Evolutionary conservation across 1,284 basidiomycete species (phyloP), one percentile per base, ranked within the genome.

Genomic region (Taiwanofungus camphoratus): DNA sequence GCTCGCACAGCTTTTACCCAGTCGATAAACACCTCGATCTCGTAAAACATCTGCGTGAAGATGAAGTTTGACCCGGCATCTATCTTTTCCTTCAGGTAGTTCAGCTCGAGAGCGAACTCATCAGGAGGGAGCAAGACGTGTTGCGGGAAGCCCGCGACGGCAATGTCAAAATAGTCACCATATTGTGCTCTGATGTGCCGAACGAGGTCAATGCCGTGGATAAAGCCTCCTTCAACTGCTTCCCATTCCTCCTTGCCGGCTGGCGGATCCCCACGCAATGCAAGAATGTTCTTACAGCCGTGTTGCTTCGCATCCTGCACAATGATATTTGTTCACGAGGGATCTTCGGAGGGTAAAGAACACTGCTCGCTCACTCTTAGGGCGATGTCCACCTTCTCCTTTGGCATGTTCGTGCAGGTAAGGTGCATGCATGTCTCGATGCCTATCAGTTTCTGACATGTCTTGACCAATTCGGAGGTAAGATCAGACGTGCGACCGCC

Each of bases 341-440:
- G n/a, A n/a, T n/a, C n/a, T n/a, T n/a, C n/a, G n/a, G n/a, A n/a
- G n/a, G n/a, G n/a, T n/a, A n/a, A n/a, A n/a, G 48, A 48, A 51
- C 50, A 43, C 39, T 18, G 37, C 15, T 21, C 39, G 44, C 86
- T 52, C 57, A 92, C 91, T 61, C 73, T 68, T 38, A 97, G 71
- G 18, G 93, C 93, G 56, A 85, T 82, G 66, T 95, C 92, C 36
- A 97, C 90, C 65, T 97, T 96, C 61, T 90, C 87, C 59, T 76
- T 77, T 20, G 92, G 92, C 93, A 97, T 96, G 68, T 97, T 97
- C 26, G 95, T 99, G 63, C 95, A 99, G 32, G 94, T 98, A 52
- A 99, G 68, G 67, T 99, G 95, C 89, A 99, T 94, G 69, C 93
- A 98, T 19, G 92, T 92, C 70, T 97, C 92, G 36, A 97, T 77